Percentiles rank a stretch among this genome's conserved stretches.
Conservation (phyloP, 2,329 filamentous ascomycete species). For the Beauveria sp. region DNA sequence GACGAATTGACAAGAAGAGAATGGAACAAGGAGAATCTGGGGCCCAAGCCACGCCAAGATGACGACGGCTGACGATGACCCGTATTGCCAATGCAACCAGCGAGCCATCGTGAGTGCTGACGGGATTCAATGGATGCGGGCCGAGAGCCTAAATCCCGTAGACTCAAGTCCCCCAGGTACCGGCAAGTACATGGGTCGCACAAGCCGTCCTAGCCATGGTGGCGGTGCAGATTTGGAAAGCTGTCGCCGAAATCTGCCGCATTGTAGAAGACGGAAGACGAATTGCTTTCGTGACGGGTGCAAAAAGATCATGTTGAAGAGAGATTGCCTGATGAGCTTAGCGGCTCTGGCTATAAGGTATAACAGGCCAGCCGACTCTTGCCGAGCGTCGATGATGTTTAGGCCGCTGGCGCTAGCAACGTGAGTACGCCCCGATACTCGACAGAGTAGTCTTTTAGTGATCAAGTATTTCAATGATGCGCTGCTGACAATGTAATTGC, state of each 20-base stretch:
- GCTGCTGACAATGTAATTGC: no score
- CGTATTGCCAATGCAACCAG: background rate
- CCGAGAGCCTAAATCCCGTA: background rate
- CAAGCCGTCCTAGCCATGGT: background rate
- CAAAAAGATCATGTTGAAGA: no score
- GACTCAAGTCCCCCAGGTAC: slow-evolving; percentile 1
- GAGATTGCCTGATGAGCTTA: background rate
- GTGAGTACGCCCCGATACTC: no score
- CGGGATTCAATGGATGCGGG: background rate
- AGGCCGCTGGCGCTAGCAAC: no score
- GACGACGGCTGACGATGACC: background rate
- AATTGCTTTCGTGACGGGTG: no score
- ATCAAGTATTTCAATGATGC: no score
- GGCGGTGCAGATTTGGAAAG: background rate
- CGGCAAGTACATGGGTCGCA: background rate
- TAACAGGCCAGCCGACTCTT: background rate
- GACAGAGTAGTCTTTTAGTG: no score
- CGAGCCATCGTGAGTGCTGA: background rate
- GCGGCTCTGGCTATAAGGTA: background rate
- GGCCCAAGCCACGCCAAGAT: slow-evolving; percentile 4
- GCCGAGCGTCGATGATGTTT: no score
- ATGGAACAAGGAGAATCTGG: background rate
- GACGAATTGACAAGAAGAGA: no score
- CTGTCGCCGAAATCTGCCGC: no score
- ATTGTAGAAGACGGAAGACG: background rate